Evolutionary conservation across 2,329 filamentous ascomycete genomes (phyloP), one percentile per base, ranked within the genome.

Genomic region (Blumeria hordei): DNA sequence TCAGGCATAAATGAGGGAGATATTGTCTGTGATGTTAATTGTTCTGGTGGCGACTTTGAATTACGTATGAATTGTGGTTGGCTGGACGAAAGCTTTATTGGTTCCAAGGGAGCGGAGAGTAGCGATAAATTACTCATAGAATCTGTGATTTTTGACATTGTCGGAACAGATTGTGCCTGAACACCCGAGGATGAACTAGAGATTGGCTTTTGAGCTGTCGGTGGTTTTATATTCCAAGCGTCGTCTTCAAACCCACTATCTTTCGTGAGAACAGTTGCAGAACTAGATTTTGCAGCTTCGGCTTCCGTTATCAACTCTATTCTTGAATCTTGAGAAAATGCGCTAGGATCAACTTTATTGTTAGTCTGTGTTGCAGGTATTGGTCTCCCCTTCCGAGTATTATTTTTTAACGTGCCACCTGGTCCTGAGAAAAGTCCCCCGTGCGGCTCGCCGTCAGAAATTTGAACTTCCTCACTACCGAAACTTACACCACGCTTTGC

Each of bases 191-290:
- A 57, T 67, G 59, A 45, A 39, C 68, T 58, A 60, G 69, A 60
- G 60, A 67, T 56, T 53, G 67, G 59, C 60, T 63, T 59, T 53
- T 80, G 76, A 64, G 80, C 83, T 12, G 83, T 77, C 21, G 21
- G 21, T 16, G 87, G 85, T 70, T 95, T 95, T 53, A 94, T 83
- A 63, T 93, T 86, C 92, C 92, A 98, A 8, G 92, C 92, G 70
- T 96, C 87, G 64, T 96, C 92, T 54, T 98, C 92, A 64, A 96
- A 96, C 2, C 86, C 86, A 57, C 73, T 71, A 44, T 69, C 63
- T 37, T 68, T 67, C 53, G 71, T 70, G 57, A 76, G 73, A 39
- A 74, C 70, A 14, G 10, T 16, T 12, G 18, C 6, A 43, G 39
- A 32, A 64, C 60, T 44, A 74, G 65, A 0, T 77, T 70, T 35